Evolutionary conservation across 495 filamentous ascomycete species (phyloP).

Genomic region (Podospora anserina): DNA sequence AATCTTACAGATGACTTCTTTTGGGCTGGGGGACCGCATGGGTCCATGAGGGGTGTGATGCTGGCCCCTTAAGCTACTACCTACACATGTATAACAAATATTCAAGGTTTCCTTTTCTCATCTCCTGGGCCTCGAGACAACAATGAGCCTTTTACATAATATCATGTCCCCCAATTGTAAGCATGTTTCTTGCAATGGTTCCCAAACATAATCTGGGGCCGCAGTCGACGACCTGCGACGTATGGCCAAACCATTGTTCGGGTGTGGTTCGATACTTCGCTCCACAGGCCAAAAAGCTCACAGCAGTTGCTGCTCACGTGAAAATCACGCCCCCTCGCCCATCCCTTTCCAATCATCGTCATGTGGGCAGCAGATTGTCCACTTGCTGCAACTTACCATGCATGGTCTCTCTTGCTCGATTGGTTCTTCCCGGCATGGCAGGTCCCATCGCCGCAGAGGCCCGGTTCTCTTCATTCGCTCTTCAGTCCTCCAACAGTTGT

Average conservation of each 20-base stretch:
- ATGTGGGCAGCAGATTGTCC: not conserved
- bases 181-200: not conserved
- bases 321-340: not conserved
- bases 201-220: too few species aligned
- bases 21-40: not conserved
- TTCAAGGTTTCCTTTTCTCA: not conserved
- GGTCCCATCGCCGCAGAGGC: slow-evolving; percentile 11
- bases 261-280: too few species aligned
- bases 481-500: slow-evolving; percentile 5
- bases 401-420: slow-evolving; percentile 27
- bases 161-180: too few species aligned
- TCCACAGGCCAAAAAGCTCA: too few species aligned
- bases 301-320: not conserved
- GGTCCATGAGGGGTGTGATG: not conserved
- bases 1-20: not conserved
- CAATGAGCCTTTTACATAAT: not conserved
- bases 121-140: not conserved
- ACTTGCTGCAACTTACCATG: slow-evolving; percentile 23
- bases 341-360: not conserved
- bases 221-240: too few species aligned
- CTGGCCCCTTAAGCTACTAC: not conserved
- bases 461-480: slow-evolving; percentile 15
- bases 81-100: not conserved
- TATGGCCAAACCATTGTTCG: too few species aligned
- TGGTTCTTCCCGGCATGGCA: slow-evolving; percentile 12